Evolutionary conservation across 169 alveolate species (phyloP), one percentile per base, ranked within the genome.

Genomic region (Plasmodium gonderi): DNA sequence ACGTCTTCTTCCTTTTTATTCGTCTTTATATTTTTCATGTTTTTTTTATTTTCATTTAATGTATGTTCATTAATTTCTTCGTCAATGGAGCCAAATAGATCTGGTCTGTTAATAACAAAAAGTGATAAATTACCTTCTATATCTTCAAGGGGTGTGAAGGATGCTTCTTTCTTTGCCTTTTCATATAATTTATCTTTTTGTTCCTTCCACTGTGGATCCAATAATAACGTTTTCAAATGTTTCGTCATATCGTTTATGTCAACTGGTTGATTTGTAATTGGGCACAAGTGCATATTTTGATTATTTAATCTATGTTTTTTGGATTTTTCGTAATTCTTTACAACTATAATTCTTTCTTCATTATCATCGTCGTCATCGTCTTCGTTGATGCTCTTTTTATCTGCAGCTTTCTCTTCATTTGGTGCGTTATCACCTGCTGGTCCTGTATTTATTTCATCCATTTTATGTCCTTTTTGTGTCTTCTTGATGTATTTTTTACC

Each of bases 131-230:
- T 96, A 40, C 96, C 97, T 90, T 96, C 99, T 79, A 97, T 96
- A 83, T 96, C 98, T 69, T 94, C 97, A 60, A 95, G 69, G 14
- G 98, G 98, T 12, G 98, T 97, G 75, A 97, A 96, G 3, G 98
- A 97, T 14, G 97, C 93, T 80, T 97, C 99, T 74, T 96, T 95
- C 94, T 95, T 96, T 33, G 98, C 98, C 94, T 94, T 96, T 74
- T 94, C 97, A 91, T 97, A 82, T 79, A 97, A 94, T n/a, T 96
- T 94, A 38, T 97, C 98, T 92, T 96, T 97, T 83, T 97, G 98
- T 60, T 96, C 97, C 96, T 98, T 98, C 99, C 99, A 99, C 93
- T 98, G 98, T 42, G 99, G 99, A 69, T 99, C 99, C 79, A 99
- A 96, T 75, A 99, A 96, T 80, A 98, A 97, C 26, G 98, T 95